Conservation (phyloP, 192 early-diverging fungal species). For the Haplosporangium gracile region DNA sequence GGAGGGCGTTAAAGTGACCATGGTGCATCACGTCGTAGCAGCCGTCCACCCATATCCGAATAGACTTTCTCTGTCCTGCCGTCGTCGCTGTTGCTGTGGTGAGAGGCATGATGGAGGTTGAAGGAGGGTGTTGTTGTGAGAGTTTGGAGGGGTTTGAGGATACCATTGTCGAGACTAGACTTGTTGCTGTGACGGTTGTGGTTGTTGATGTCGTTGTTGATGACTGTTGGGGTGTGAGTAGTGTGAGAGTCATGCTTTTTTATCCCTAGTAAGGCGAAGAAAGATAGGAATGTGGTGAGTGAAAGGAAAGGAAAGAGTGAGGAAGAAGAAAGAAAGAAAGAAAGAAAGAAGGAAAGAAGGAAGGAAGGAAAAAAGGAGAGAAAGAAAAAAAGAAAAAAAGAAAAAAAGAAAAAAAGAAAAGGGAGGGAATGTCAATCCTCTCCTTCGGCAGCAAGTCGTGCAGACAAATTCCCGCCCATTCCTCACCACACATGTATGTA, state of each 20-base stretch:
- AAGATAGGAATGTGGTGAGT: background rate
- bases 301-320: background rate
- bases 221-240: background rate
- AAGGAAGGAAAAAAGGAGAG: too few species aligned
- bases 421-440: too few species aligned
- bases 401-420: too few species aligned
- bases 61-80: background rate
- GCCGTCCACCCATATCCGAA: constrained; percentile 84
- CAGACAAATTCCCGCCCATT: too few species aligned
- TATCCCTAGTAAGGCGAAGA: background rate
- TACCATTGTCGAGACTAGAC: background rate
- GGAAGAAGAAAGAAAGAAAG: too few species aligned
- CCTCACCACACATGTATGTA: too few species aligned
- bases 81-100: background rate
- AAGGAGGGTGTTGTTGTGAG: background rate
- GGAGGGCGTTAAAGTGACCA: constrained; percentile 88
- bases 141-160: background rate
- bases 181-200: background rate
- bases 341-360: too few species aligned
- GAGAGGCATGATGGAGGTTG: background rate
- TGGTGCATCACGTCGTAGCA: constrained; percentile 97
- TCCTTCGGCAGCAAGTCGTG: too few species aligned
- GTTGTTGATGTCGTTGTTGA: background rate
- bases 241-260: background rate
- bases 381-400: too few species aligned